Evolutionary conservation across 2,329 filamentous ascomycete genomes (phyloP), one percentile per base, ranked within the genome.

Genomic region (Fusarium musae): DNA sequence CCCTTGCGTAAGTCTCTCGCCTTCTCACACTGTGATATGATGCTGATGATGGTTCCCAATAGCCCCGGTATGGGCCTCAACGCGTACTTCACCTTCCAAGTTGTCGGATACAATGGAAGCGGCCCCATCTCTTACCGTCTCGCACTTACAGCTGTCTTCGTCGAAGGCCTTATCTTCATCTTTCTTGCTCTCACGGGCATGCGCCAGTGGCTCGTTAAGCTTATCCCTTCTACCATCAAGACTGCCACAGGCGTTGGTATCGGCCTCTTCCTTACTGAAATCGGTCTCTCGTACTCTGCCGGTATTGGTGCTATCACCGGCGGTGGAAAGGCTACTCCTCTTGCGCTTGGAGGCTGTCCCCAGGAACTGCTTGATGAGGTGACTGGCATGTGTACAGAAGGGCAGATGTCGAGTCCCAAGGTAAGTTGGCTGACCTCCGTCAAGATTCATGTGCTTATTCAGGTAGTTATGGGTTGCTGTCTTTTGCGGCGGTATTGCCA

Each of bases 251-350:
- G 90, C 26, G 90, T 91, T 9, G 90, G 90, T 4, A 92, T 92
- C 43, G 90, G 90, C 6, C 82, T 92, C 42, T 91, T 91, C 72
- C 83, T 92, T 30, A 91, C 90, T 0, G 86, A 90, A 70, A 90
- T 90, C 69, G 90, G 90, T 4, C 85, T 92, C 72, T 94, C 93
- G 1, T 96, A 96, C 80, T 91, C 90, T 28, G 91, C 93, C 50
- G 95, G 95, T 63, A 95, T 97, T 76, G 94, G 95, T 21, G 87
- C 93, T 37, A 91, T 97, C 69, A 94, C 93, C 1, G 94, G 94
- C 34, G 89, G 89, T 8, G 81, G 80, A 17, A 81, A 80, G 28
- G 85, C 88, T 3, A 95, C 93, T 0, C 94, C 95, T 0, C 86
- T 96, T 36, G 89, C 93, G 40, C 86, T 97, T 49, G 94, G 90